phyloP scores from a whole-genome alignment of 1,139 yeast genomes.

The Pichia sorboxylosa region DNA sequence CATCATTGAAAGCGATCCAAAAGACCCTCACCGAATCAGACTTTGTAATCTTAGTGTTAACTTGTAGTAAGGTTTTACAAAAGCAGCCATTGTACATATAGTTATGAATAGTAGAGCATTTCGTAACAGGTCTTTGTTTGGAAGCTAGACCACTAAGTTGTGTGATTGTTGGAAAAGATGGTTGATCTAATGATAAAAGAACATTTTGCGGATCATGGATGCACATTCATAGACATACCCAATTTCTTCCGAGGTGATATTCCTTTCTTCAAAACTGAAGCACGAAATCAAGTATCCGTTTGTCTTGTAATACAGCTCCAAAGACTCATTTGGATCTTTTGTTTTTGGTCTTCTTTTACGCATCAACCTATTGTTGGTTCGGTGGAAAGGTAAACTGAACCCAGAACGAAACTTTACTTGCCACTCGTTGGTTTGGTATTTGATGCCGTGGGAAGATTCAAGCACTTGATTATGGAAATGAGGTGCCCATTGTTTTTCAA shows the following conservation, averaged over 20 bases:
- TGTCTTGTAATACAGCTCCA: slow-evolving; percentile 37
- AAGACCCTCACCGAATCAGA: too few relatives aligned
- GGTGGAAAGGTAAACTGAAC: slow-evolving; percentile 39
- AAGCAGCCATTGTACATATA: neutral
- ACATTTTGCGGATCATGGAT: slow-evolving; percentile 29
- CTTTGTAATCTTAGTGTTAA: too few relatives aligned
- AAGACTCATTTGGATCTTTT: slow-evolving; percentile 8
- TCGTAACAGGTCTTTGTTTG: too few relatives aligned
- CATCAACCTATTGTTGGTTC: slow-evolving; percentile 22
- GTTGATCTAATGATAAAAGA: slow-evolving; percentile 9
- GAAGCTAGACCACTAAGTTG: too few relatives aligned
- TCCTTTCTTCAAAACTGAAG: slow-evolving; percentile 28
- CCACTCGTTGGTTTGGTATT: slow-evolving; percentile 26
- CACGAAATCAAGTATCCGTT: slow-evolving; percentile 51
- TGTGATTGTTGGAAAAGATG: too few relatives aligned
- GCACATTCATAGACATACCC: slow-evolving; percentile 36
- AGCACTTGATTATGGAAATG: slow-evolving; percentile 38
- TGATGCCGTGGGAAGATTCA: slow-evolving; percentile 36
- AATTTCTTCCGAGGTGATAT: slow-evolving; percentile 31
- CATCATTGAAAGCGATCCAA: slow-evolving; percentile 18
- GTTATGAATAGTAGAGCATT: too few relatives aligned
- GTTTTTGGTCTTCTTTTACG: slow-evolving; percentile 1
- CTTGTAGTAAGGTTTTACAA: too few relatives aligned
- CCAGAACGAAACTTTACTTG: slow-evolving; percentile 34
- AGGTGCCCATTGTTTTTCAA: slow-evolving; percentile 29